These are phyloP conservation scores for Pneumocystis sp. DNA, from an alignment of 1,139 yeast genomes.

Conservation along the genomic window DNA sequence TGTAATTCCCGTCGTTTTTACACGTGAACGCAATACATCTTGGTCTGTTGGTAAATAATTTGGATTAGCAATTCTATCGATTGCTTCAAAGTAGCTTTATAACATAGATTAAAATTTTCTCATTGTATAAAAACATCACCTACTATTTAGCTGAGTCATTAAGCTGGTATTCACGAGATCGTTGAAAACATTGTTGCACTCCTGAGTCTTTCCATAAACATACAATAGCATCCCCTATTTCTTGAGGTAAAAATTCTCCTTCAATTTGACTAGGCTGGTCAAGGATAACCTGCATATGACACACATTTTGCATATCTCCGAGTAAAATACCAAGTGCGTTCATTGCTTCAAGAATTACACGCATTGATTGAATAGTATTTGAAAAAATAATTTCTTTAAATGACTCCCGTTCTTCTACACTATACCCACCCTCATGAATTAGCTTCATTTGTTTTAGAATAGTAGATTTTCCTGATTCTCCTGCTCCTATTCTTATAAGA, in stretches of 20 bases:
- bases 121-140: conserved; percentile 5
- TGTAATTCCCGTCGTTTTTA: conserved; percentile 89
- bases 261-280: conserved; percentile 16
- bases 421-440: conserved; percentile 74
- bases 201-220: conserved; percentile 44
- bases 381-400: conserved; percentile 90
- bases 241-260: conserved; percentile 14
- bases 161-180: conserved; percentile 62
- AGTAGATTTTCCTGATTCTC: conserved; percentile 93
- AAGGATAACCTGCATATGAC: conserved; percentile 12
- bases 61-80: conserved; percentile 33
- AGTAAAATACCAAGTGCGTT: conserved; percentile 13
- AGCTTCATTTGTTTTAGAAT: conserved; percentile 85
- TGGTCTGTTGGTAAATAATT: conserved; percentile 57
- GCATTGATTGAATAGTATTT: conserved; percentile 81
- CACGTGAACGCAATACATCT: conserved; percentile 78
- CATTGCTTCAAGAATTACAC: conserved; percentile 43
- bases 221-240: conserved; percentile 18
- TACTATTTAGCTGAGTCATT: conserved; percentile 70
- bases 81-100: conserved; percentile 12
- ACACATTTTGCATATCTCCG: conserved; percentile 10
- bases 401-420: conserved; percentile 61
- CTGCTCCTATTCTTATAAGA: conserved; percentile 76
- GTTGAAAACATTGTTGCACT: conserved; percentile 43
- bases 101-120: background rate